These are phyloP conservation scores for Plenodomus tracheiphilus DNA, from an alignment of 2,329 filamentous ascomycete genomes.

Conservation along the genomic window DNA sequence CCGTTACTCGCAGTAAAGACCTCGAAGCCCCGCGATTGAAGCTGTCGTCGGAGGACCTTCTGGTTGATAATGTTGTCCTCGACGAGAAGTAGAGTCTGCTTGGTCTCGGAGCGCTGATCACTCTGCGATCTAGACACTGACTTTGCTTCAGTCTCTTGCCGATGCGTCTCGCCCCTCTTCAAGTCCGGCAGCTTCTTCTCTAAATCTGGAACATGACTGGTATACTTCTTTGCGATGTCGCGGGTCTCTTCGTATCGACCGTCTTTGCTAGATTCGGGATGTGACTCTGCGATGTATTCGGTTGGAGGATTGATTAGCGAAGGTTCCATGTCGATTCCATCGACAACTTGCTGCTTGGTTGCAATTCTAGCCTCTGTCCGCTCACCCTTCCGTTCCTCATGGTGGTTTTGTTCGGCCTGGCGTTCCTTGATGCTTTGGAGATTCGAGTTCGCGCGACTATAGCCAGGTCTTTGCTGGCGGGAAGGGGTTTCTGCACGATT, in stretches of 20 bases:
- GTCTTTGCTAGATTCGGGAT: slow-evolving; percentile 26
- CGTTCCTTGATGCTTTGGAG: slow-evolving; percentile 30
- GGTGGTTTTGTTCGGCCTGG: neutral
- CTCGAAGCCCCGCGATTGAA: slow-evolving; percentile 49
- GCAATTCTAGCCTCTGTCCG: slow-evolving; percentile 10
- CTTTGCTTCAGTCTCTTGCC: slow-evolving; percentile 23
- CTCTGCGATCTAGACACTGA: slow-evolving; percentile 25
- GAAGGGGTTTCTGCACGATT: slow-evolving; percentile 12
- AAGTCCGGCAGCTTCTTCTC: slow-evolving; percentile 17
- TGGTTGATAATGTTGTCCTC: slow-evolving; percentile 57
- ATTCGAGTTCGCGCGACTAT: slow-evolving; percentile 32
- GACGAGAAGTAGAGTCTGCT: slow-evolving; percentile 46
- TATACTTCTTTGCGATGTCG: slow-evolving; percentile 15
- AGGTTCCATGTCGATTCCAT: slow-evolving; percentile 20
- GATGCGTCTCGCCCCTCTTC: slow-evolving; percentile 27
- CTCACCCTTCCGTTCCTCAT: slow-evolving; percentile 6
- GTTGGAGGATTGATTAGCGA: slow-evolving; percentile 40
- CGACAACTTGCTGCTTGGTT: slow-evolving; percentile 11
- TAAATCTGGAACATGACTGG: slow-evolving; percentile 8
- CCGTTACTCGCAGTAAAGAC: slow-evolving; percentile 51
- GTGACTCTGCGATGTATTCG: slow-evolving; percentile 31
- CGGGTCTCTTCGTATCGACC: slow-evolving; percentile 28
- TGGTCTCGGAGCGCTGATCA: slow-evolving; percentile 15
- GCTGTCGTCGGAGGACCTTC: slow-evolving; percentile 54
- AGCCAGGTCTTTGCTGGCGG: slow-evolving; percentile 26